Evolutionary conservation across 2,329 filamentous ascomycete species (phyloP).

Genomic region (Paecilomyces formosus): DNA sequence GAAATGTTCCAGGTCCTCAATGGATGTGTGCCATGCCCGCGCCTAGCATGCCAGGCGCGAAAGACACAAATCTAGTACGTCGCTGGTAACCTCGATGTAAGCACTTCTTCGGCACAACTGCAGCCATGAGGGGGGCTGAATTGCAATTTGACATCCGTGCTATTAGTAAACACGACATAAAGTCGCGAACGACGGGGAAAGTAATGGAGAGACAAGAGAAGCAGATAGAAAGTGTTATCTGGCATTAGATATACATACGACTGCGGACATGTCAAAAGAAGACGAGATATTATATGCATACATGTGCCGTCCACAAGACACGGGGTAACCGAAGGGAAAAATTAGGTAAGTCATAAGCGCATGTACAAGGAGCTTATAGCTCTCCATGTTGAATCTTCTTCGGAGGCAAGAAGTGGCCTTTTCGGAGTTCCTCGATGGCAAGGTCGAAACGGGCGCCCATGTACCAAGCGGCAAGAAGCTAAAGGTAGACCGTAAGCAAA

Average conservation of each 20-base stretch:
- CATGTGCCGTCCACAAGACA: conserved; percentile 17
- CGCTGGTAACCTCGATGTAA: conserved; percentile 54
- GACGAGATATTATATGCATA: conserved; percentile 12
- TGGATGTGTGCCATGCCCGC: conserved; percentile 35
- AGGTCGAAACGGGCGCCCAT: conserved; percentile 78
- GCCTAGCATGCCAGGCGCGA: conserved; percentile 11
- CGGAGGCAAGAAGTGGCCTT: conserved; percentile 40
- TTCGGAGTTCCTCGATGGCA: conserved; percentile 49
- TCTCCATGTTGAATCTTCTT: conserved; percentile 31
- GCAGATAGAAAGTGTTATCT: conserved; percentile 1
- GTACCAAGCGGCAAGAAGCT: conserved; percentile 52
- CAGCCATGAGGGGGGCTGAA: conserved; percentile 69
- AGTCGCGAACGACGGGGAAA: background rate
- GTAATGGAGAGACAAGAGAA: background rate
- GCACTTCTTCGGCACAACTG: conserved; percentile 99
- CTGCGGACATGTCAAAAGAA: background rate
- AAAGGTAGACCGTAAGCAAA: background rate
- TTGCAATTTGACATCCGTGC: conserved; percentile 99
- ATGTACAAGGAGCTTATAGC: conserved; percentile 24
- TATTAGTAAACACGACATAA: conserved; percentile 26
- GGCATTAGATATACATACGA: background rate
- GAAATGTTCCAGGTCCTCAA: conserved; percentile 37
- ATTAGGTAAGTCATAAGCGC: conserved; percentile 21
- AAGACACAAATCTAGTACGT: conserved; percentile 39
- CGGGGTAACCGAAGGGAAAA: conserved; percentile 9